These are phyloP conservation scores for Picea engelmannii DNA, from an alignment of 83 land plant genomes.

Conservation along the genomic window DNA sequence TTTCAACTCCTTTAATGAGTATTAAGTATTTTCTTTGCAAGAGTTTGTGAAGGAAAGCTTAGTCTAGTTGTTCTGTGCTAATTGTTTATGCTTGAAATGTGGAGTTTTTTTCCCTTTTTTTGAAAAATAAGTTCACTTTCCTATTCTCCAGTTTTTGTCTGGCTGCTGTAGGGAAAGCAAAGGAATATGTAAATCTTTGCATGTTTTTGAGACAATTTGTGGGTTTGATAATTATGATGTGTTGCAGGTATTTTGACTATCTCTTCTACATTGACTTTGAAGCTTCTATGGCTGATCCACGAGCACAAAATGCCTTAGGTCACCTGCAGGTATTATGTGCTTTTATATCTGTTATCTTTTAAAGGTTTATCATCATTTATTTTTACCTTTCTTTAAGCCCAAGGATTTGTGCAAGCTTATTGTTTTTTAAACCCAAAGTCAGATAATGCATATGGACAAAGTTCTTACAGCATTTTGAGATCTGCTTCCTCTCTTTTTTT, in stretches of 20 bases:
- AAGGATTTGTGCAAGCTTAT: too few species aligned
- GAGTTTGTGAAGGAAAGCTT: conserved; percentile 1
- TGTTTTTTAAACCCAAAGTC: too few species aligned
- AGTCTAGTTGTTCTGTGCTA: background rate
- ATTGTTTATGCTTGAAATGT: background rate
- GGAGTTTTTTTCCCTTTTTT: background rate
- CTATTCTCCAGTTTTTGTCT: background rate
- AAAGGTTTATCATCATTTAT: too few species aligned
- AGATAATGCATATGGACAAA: too few species aligned
- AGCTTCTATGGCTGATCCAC: conserved; percentile 88
- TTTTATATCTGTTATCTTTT: background rate
- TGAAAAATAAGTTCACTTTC: background rate
- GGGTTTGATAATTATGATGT: background rate
- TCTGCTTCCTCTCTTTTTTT: too few species aligned
- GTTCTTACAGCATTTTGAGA: too few species aligned
- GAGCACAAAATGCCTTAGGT: conserved; percentile 70
- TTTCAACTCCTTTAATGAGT: background rate
- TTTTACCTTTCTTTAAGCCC: too few species aligned
- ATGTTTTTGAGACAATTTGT: background rate
- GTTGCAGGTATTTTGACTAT: conserved; percentile 60
- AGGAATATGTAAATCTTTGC: background rate
- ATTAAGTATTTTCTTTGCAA: too few species aligned
- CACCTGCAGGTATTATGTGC: conserved; percentile 60
- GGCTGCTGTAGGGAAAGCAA: conserved; percentile 1
- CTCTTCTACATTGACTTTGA: conserved; percentile 79